Evolutionary conservation across 2,329 filamentous ascomycete genomes (phyloP).

Genomic region (Pezicula radicicola): DNA sequence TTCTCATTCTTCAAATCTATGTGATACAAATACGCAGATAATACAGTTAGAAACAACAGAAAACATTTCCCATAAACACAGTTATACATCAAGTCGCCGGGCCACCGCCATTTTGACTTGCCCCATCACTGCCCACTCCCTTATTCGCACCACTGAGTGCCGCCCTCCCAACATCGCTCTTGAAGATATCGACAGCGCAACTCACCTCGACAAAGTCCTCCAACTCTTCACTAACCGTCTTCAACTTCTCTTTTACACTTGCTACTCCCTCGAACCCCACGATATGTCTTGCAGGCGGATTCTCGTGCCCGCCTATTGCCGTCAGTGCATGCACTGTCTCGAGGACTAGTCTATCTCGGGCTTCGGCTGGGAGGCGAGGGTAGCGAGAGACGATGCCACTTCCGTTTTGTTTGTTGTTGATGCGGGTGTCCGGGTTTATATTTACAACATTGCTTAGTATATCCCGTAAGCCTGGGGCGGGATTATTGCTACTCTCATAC

Average conservation of each 20-base stretch:
- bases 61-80: too few species aligned
- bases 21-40: too few species aligned
- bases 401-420: constrained; percentile 20
- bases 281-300: constrained; percentile 90
- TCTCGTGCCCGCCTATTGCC: constrained; percentile 92
- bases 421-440: constrained; percentile 62
- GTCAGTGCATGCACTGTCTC: constrained; percentile 91
- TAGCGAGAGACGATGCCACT: constrained; percentile 60
- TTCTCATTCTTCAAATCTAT: too few species aligned
- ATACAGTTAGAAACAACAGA: too few species aligned
- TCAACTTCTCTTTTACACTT: constrained; percentile 92
- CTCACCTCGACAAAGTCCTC: constrained; percentile 95
- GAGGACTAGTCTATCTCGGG: constrained; percentile 72
- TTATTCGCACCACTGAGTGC: constrained; percentile 16
- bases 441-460: constrained; percentile 81
- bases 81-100: too few species aligned
- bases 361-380: constrained; percentile 64
- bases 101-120: too few species aligned
- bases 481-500: constrained; percentile 66
- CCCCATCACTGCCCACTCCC: neutral
- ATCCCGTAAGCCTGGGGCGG: constrained; percentile 77
- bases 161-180: constrained; percentile 25
- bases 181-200: constrained; percentile 32
- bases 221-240: constrained; percentile 91
- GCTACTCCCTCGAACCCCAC: constrained; percentile 85